These are phyloP conservation scores for Microcera coccophila DNA, from an alignment of 2,329 filamentous ascomycete species.

Conservation along the genomic window DNA sequence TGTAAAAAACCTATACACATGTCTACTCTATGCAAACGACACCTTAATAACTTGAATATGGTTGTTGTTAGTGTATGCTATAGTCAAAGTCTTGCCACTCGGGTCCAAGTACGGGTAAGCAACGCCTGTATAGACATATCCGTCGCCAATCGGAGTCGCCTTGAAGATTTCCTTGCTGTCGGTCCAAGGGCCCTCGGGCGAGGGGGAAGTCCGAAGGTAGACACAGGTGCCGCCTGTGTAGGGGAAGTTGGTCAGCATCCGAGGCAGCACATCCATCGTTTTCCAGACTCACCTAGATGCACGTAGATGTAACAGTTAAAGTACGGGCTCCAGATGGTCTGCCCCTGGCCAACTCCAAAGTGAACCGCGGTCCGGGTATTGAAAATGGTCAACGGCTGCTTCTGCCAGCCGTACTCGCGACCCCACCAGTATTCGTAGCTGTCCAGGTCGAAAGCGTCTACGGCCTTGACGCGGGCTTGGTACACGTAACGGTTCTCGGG, in stretches of 20 bases:
- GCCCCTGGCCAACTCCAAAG: constrained; percentile 37
- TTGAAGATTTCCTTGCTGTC: constrained; percentile 34
- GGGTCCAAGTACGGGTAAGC: constrained; percentile 37
- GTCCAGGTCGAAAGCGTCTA: constrained; percentile 33
- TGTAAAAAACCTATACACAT: too few species aligned
- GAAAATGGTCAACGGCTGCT: constrained; percentile 28
- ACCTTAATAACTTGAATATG: constrained; percentile 36
- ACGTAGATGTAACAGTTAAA: constrained; percentile 36
- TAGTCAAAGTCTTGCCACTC: constrained; percentile 33
- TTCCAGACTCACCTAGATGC: constrained; percentile 19
- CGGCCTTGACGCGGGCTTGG: constrained; percentile 33
- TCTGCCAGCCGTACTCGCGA: constrained; percentile 34
- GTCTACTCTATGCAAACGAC: constrained; percentile 24
- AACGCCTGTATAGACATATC: constrained; percentile 34
- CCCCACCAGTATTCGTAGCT: constrained; percentile 43
- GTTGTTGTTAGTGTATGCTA: constrained; percentile 40
- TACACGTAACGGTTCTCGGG: constrained; percentile 31
- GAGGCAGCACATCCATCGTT: fast-evolving
- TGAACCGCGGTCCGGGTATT: constrained; percentile 35
- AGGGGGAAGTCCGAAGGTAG: constrained; percentile 13
- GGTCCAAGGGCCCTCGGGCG: constrained; percentile 36
- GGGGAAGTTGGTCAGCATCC: background rate
- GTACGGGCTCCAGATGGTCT: constrained; percentile 35
- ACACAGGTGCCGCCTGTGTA: constrained; percentile 10
- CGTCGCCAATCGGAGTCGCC: constrained; percentile 29